Evolutionary conservation across 2,329 filamentous ascomycete species (phyloP).

Genomic region (Calonectria ilicicola): DNA sequence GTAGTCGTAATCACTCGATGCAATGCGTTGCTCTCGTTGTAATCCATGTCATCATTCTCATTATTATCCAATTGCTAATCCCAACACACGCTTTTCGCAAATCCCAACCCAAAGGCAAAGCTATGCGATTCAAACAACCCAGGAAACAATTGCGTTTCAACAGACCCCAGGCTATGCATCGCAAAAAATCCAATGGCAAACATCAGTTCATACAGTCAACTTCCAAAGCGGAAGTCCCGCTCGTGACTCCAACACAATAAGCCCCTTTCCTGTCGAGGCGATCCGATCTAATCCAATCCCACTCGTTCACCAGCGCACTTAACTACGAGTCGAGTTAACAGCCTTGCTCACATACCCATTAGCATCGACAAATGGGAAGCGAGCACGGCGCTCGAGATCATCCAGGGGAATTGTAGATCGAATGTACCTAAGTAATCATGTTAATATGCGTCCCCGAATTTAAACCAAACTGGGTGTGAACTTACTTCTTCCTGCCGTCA

Average conservation of each 20-base stretch:
- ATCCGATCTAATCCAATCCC: not conserved
- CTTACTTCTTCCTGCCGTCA: constrained; percentile 75
- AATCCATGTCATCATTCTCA: constrained; percentile 12
- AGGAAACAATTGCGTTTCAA: constrained; percentile 16
- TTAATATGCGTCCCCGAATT: constrained; percentile 42
- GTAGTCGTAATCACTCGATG: not conserved
- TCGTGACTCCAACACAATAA: not conserved
- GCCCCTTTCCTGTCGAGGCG: not conserved
- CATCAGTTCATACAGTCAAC: not conserved
- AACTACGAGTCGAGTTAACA: constrained; percentile 50
- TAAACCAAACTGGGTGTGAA: constrained; percentile 24
- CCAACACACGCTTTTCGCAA: constrained; percentile 10
- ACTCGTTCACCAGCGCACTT: not conserved
- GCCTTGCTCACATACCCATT: constrained; percentile 62
- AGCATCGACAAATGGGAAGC: constrained; percentile 75
- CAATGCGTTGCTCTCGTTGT: not conserved
- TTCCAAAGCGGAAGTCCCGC: not conserved
- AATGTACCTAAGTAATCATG: constrained; percentile 74
- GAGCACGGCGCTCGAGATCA: constrained; percentile 80
- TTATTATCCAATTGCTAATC: constrained; percentile 15
- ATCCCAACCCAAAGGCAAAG: constrained; percentile 26
- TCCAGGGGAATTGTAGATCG: constrained; percentile 85
- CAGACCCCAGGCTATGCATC: constrained; percentile 23
- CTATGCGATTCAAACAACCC: constrained; percentile 30
- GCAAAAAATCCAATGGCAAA: constrained; percentile 11